phyloP scores from a whole-genome alignment of 495 filamentous ascomycete genomes.

The Trichocladium antarcticum region DNA sequence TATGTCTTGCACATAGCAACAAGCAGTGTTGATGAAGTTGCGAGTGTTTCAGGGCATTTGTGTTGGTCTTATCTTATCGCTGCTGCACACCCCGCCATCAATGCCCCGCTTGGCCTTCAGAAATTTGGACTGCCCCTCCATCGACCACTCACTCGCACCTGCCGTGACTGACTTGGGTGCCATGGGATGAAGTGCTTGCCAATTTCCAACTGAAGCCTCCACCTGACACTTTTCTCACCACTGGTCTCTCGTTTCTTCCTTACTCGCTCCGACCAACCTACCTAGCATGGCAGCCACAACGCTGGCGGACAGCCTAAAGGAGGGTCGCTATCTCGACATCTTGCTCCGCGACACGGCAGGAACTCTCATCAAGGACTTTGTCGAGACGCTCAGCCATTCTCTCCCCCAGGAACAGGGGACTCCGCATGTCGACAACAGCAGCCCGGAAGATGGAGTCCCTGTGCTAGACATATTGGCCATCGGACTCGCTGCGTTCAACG shows the following conservation, averaged over 20 bases:
- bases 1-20: neutral
- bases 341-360: conserved; percentile 12
- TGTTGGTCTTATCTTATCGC: conserved; percentile 16
- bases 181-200: neutral
- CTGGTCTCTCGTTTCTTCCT: no score
- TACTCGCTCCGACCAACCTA: no score
- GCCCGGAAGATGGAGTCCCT: conserved; percentile 19
- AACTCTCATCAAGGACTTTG: conserved; percentile 12
- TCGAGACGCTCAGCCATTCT: no score
- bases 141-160: neutral
- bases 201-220: no score
- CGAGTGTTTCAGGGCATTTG: neutral
- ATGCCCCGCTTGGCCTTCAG: conserved; percentile 23
- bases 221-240: no score
- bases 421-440: neutral
- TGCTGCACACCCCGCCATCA: conserved; percentile 3
- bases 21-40: neutral
- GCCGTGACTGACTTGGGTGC: neutral
- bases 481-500: conserved; percentile 60
- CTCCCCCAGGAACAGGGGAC: no score
- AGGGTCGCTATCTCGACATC: conserved; percentile 19
- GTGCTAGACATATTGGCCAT: conserved; percentile 34
- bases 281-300: neutral
- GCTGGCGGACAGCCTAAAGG: conserved; percentile 5
- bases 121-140: conserved; percentile 13